Evolutionary conservation across 2,329 filamentous ascomycete species (phyloP).

Genomic region (Claviceps purpurea): DNA sequence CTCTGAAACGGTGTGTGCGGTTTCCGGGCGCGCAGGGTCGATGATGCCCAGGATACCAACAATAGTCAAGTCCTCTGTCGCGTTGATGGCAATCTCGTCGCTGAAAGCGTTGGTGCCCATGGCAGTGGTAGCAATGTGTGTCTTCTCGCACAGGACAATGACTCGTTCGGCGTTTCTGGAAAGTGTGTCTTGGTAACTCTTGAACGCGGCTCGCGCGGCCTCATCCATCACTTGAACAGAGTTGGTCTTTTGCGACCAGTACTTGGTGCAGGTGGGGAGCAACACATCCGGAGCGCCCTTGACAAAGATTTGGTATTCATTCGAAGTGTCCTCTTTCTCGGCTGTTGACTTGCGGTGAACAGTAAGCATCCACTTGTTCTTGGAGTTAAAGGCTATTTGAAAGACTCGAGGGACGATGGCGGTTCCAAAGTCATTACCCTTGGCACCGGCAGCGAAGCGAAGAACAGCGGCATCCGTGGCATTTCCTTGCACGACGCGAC

Average conservation of each 20-base stretch:
- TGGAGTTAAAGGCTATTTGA: constrained; percentile 35
- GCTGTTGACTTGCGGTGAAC: constrained; percentile 15
- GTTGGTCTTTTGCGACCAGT: constrained; percentile 20
- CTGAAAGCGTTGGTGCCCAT: constrained; percentile 33
- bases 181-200: constrained; percentile 24
- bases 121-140: constrained; percentile 13
- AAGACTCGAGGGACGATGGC: constrained; percentile 17
- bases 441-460: constrained; percentile 21
- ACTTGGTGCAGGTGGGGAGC: constrained; percentile 20
- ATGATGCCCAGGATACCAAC: constrained; percentile 39
- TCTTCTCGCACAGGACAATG: constrained; percentile 28
- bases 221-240: constrained; percentile 21
- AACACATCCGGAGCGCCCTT: constrained; percentile 43
- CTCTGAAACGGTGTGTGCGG: constrained; percentile 24
- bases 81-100: constrained; percentile 30
- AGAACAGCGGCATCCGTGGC: constrained; percentile 30
- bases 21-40: constrained; percentile 32
- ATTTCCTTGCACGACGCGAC: constrained; percentile 26
- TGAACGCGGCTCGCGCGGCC: constrained; percentile 19
- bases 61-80: constrained; percentile 29
- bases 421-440: constrained; percentile 10
- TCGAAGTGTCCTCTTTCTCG: constrained; percentile 10
- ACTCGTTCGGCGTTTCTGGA: constrained; percentile 30
- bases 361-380: constrained; percentile 37
- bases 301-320: constrained; percentile 30